Evolutionary conservation across 129 eudicot genomes (phyloP).

Genomic region (Heracleum sosnowskyi): DNA sequence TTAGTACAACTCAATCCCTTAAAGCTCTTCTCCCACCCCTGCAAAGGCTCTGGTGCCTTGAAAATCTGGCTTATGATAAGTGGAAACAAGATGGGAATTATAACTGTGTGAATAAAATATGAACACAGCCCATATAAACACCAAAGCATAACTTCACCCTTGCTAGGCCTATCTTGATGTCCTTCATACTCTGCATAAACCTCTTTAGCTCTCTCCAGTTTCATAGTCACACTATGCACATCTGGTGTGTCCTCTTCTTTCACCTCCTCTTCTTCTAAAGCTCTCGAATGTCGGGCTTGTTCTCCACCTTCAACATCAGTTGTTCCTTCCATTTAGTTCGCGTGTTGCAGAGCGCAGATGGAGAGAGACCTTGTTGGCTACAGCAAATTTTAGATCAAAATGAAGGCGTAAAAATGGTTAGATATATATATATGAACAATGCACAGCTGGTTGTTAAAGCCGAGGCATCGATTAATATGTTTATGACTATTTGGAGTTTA

Average conservation of each 20-base stretch:
- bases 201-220: constrained; percentile 49
- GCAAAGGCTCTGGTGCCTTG: constrained; percentile 39
- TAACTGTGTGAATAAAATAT: constrained; percentile 68
- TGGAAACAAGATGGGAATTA: constrained; percentile 71
- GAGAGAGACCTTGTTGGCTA: not conserved
- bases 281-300: constrained; percentile 12
- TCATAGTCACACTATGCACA: constrained; percentile 23
- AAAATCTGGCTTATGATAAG: constrained; percentile 62
- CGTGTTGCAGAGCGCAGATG: not conserved
- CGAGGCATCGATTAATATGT: constrained; percentile 5
- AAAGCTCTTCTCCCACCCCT: constrained; percentile 47
- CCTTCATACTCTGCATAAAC: constrained; percentile 31
- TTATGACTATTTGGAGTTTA: not conserved
- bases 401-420: not conserved
- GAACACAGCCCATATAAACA: constrained; percentile 64
- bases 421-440: not conserved
- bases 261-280: constrained; percentile 34
- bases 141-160: constrained; percentile 63
- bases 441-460: constrained; percentile 6
- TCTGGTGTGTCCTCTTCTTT: constrained; percentile 22
- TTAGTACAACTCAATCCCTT: constrained; percentile 40
- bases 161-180: constrained; percentile 50
- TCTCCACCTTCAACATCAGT: constrained; percentile 8
- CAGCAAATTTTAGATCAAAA: not conserved
- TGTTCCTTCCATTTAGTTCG: constrained; percentile 4